Evolutionary conservation across 148 eudicot species (phyloP), one percentile per base, ranked within the genome.

Genomic region (Camellia sinensis): DNA sequence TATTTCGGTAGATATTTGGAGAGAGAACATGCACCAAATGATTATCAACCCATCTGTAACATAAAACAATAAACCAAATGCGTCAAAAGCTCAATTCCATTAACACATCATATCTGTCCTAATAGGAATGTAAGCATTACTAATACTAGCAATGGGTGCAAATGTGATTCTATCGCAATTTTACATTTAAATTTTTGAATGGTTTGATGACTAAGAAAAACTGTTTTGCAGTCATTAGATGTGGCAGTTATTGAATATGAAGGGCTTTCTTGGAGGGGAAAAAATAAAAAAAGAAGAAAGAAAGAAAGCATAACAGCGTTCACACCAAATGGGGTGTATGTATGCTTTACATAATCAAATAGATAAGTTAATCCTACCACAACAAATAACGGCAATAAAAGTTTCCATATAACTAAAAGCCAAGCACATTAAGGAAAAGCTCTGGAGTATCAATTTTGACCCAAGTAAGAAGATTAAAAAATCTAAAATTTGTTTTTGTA

Each of bases 1-100:
- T 84, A 59, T 90, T 63, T 17, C 93, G 93, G 75, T 92, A 92
- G 73, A 92, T 92, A 80, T 92, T 92, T 54, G 95, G 95, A 64
- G 95, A 92, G 70, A 92, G 78, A 60, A 92, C 85, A 85, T 92
- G 95, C 79, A 92, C 93, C 81, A 92, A 83, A 82, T 90, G 93
- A 82, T 54, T 71, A 80, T 92, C 93, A 43, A 92, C 95, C 95
- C 93, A 92, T 87, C 94, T 89, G 81, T 6, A 22, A 5, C 46
- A 14, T 67, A 41, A 29, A 67, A 80, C 19, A 52, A 41, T 21
- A 14, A 19, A 53, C 41, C 17, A 53, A 1, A 50, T 67, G 29
- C 43, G 41, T 57, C 65, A 74, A 13, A 56, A 74, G 45, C 78
- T 53, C 7, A 12, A 59, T 53, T 79, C 61, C 57, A 45, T 44